A percentile compares a stretch with the other conserved stretches of the same genome.
Conservation (phyloP, 2,329 filamentous ascomycete genomes). For the Ascocoryne sarcoides region DNA sequence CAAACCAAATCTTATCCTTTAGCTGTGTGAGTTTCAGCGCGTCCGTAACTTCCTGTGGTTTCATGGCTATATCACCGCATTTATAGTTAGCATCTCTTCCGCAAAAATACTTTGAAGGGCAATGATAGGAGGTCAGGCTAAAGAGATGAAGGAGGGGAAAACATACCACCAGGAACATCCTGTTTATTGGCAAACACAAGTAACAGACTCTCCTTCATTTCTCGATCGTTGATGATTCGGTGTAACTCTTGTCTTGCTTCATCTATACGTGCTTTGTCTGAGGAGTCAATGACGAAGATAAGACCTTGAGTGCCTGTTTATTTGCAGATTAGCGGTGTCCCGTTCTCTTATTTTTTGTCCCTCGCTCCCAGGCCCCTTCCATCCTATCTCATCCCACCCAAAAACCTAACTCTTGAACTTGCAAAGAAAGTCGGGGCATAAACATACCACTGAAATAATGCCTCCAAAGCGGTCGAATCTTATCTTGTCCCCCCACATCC, state of each 20-base stretch:
- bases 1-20: slow-evolving; percentile 79
- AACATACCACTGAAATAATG: slow-evolving; percentile 81
- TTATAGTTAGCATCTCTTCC: too few species aligned
- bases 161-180: slow-evolving; percentile 72
- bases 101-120: too few species aligned
- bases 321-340: slow-evolving; percentile 9
- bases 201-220: slow-evolving; percentile 92
- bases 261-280: slow-evolving; percentile 82
- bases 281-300: slow-evolving; percentile 97
- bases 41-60: slow-evolving; percentile 70
- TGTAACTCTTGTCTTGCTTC: slow-evolving; percentile 91
- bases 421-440: background rate
- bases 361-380: too few species aligned
- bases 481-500: slow-evolving; percentile 98
- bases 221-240: slow-evolving; percentile 94
- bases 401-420: background rate
- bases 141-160: slow-evolving; percentile 1
- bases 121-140: too few species aligned
- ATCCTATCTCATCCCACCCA: too few species aligned
- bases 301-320: slow-evolving; percentile 79
- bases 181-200: slow-evolving; percentile 99
- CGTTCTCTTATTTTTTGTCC: too few species aligned
- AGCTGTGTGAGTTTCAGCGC: slow-evolving; percentile 66
- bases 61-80: slow-evolving; percentile 62
- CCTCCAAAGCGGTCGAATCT: slow-evolving; percentile 94